Evolutionary conservation across 306 rosid genomes (phyloP).

Genomic region (Cucurbita ficifolia): DNA sequence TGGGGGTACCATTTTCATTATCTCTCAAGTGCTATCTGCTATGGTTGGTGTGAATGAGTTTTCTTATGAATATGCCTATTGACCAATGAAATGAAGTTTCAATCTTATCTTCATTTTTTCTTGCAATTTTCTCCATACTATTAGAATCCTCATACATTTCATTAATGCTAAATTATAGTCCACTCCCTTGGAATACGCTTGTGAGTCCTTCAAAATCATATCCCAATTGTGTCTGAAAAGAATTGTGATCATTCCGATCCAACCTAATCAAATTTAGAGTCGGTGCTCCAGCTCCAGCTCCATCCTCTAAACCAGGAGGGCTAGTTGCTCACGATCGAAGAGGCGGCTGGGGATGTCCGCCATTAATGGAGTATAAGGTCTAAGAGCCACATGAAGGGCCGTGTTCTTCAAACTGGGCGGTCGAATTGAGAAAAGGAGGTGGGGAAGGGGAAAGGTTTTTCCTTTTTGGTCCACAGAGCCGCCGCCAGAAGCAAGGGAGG

Average conservation of each 20-base stretch:
- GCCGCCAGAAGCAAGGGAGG: constrained; percentile 9
- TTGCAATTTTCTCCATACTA: not conserved
- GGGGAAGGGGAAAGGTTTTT: not conserved
- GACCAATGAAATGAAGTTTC: not conserved
- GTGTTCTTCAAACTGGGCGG: not conserved
- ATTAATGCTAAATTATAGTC: no score
- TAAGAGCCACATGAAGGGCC: not conserved
- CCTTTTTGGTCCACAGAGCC: not conserved
- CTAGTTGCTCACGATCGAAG: not conserved
- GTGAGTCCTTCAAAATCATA: not conserved
- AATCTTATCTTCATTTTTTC: not conserved
- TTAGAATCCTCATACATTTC: not conserved
- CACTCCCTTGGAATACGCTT: not conserved
- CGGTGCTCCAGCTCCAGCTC: not conserved
- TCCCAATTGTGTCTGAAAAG: not conserved
- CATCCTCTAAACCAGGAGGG: not conserved
- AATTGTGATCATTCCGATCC: not conserved
- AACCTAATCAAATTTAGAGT: not conserved
- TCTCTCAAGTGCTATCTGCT: constrained; percentile 71
- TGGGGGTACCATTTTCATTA: constrained; percentile 43
- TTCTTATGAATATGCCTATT: constrained; percentile 34
- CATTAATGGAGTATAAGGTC: not conserved
- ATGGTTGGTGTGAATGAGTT: constrained; percentile 86
- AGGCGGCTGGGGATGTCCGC: not conserved
- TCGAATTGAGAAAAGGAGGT: not conserved